Conservation (phyloP, 2,329 filamentous ascomycete genomes). For the Boeremia lycopersici region DNA sequence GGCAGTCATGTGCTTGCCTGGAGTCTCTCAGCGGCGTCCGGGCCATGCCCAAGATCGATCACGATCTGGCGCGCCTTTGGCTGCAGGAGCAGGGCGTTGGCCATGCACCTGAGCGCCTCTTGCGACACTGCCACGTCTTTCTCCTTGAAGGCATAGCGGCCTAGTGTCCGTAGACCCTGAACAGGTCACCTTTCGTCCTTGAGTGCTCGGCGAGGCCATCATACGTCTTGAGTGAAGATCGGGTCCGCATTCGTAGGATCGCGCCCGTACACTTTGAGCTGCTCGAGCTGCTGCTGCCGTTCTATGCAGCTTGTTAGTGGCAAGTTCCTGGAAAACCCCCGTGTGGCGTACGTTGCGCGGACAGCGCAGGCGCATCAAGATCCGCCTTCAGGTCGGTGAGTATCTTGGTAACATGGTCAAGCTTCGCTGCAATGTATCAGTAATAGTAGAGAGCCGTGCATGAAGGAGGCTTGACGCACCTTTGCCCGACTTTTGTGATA, state of each 20-base stretch:
- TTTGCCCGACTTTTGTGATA: conserved; percentile 23
- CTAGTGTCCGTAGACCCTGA: conserved; percentile 76
- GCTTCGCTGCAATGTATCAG: conserved; percentile 61
- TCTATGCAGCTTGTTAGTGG: conserved; percentile 54
- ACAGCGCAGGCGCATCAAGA: conserved; percentile 63
- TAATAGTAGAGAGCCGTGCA: background rate
- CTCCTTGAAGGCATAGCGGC: conserved; percentile 74
- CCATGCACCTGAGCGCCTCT: conserved; percentile 80
- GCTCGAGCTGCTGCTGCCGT: conserved; percentile 60
- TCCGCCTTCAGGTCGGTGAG: conserved; percentile 68
- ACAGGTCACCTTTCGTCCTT: conserved; percentile 13
- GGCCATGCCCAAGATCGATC: conserved; percentile 70
- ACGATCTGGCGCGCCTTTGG: conserved; percentile 72
- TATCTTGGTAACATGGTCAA: conserved; percentile 69
- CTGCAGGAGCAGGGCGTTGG: conserved; percentile 79
- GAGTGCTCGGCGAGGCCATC: conserved; percentile 20
- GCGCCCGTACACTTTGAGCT: conserved; percentile 80
- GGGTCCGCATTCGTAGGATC: conserved; percentile 74
- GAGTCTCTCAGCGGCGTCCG: conserved; percentile 72
- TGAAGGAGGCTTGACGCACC: conserved; percentile 14
- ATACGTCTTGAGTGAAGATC: conserved; percentile 81
- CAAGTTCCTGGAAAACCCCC: background rate
- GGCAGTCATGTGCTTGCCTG: conserved; percentile 52
- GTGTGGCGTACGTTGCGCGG: conserved; percentile 61
- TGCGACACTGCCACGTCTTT: conserved; percentile 64